A percentile compares a stretch with the other conserved stretches of the same genome.
Evolutionary conservation across 2,329 filamentous ascomycete genomes (phyloP).

Genomic region (Claviceps arundinis): DNA sequence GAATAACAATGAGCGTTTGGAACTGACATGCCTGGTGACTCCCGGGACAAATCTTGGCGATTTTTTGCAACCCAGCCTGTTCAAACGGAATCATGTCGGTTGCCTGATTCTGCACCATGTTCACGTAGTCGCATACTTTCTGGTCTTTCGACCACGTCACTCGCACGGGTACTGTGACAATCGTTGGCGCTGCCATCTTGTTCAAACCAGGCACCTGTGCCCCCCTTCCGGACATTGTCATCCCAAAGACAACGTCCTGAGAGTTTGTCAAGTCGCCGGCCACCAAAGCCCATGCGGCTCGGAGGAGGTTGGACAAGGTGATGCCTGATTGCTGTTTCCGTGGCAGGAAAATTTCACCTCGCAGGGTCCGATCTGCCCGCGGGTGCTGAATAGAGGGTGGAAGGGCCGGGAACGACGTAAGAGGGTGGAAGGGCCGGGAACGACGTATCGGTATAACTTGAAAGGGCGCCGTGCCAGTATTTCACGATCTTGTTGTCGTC

Average conservation of each 20-base stretch:
- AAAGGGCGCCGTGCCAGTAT: background rate
- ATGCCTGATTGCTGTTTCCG: conserved; percentile 12
- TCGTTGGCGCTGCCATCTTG: conserved; percentile 16
- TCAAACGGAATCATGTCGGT: conserved; percentile 10
- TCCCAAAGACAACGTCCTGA: conserved; percentile 28
- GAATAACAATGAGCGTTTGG: conserved; percentile 16
- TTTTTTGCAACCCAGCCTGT: conserved; percentile 11
- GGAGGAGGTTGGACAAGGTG: conserved; percentile 7
- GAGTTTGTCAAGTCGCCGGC: conserved; percentile 31
- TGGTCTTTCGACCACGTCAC: conserved; percentile 19
- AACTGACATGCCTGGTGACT: conserved; percentile 12
- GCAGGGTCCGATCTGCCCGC: too few relatives aligned
- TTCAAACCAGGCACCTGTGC: conserved; percentile 11
- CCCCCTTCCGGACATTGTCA: conserved; percentile 27
- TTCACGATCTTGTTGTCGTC: background rate
- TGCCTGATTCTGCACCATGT: conserved; percentile 7
- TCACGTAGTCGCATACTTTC: conserved; percentile 5
- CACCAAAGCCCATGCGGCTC: conserved; percentile 36
- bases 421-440: too few relatives aligned
- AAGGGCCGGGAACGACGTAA: too few relatives aligned
- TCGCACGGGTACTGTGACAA: conserved; percentile 29
- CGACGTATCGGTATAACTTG: background rate
- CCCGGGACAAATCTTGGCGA: conserved; percentile 8
- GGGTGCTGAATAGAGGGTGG: too few relatives aligned
- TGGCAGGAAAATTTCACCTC: too few relatives aligned